A percentile compares a stretch with the other conserved stretches of the same genome.
Conservation (phyloP, 352 stramenopile species). For the Hyphochytrium catenoides region DNA sequence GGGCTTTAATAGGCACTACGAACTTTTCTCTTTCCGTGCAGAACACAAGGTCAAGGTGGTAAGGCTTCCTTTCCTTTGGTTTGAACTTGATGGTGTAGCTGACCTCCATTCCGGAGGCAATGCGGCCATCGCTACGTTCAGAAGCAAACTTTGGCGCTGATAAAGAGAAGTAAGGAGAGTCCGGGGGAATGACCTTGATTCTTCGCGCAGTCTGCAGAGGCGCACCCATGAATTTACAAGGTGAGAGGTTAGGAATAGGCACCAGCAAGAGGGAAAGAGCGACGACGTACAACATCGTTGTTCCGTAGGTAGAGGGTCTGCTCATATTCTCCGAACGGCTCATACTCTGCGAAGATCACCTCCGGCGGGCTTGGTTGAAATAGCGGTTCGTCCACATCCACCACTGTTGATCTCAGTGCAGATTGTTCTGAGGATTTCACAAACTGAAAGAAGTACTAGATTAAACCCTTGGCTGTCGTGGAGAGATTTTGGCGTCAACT, state of each 20-base stretch:
- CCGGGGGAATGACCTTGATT: conserved; percentile 56
- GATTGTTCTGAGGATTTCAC: conserved; percentile 48
- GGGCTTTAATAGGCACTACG: conserved; percentile 56
- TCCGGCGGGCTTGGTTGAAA: conserved; percentile 53
- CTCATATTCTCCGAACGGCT: conserved; percentile 44
- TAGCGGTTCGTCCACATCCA: conserved; percentile 54
- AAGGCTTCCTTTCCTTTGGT: conserved; percentile 63
- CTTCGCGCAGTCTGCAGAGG: too few species aligned
- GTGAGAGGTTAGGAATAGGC: too few species aligned
- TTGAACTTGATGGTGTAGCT: conserved; percentile 68
- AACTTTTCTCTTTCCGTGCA: conserved; percentile 84
- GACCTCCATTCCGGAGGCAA: conserved; percentile 80
- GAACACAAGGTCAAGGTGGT: conserved; percentile 69
- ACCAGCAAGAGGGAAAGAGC: too few species aligned
- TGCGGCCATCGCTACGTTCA: conserved; percentile 28
- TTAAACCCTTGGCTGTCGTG: too few species aligned
- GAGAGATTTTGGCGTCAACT: too few species aligned
- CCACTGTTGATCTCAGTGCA: conserved; percentile 20
- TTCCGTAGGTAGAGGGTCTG: conserved; percentile 73
- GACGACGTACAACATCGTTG: conserved; percentile 61
- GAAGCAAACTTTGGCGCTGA: conserved; percentile 7
- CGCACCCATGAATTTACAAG: too few species aligned
- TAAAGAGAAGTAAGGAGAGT: conserved; percentile 68
- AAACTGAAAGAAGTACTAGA: too few species aligned
- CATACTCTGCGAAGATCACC: conserved; percentile 77